A percentile compares a stretch with the other conserved stretches of the same genome.
phyloP scores from a whole-genome alignment of 2,329 filamentous ascomycete species.

The Penicillium thymicola region DNA sequence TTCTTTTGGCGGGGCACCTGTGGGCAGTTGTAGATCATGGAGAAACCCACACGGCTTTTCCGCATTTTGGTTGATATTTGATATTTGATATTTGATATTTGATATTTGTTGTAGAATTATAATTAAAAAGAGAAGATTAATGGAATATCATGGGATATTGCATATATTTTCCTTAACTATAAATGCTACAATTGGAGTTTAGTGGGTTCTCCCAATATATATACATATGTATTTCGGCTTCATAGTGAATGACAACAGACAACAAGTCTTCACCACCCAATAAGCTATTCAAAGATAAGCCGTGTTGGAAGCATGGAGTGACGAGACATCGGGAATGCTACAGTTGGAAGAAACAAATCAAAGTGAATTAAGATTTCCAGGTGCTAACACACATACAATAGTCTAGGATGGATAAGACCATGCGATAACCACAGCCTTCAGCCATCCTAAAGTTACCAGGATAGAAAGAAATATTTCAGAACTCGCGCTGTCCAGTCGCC shows the following conservation, averaged over 20 bases:
- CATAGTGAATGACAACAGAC: background rate
- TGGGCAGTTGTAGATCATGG: slow-evolving; percentile 16
- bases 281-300: background rate
- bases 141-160: too few species aligned
- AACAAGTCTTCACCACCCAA: background rate
- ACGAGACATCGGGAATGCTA: background rate
- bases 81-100: too few species aligned
- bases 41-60: background rate
- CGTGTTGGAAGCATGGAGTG: accelerated
- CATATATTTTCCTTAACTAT: background rate
- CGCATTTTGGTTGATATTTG: background rate
- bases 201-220: background rate
- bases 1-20: slow-evolving; percentile 17
- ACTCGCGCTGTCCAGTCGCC: slow-evolving; percentile 10
- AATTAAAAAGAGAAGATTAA: background rate
- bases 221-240: too few species aligned
- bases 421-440: background rate
- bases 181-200: background rate
- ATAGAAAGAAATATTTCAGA: background rate
- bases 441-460: background rate
- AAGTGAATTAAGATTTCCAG: slow-evolving; percentile 1
- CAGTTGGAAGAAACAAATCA: background rate
- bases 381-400: slow-evolving; percentile 4
- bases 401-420: background rate
- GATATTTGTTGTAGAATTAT: too few species aligned